These are phyloP conservation scores for Podospora fimiseda DNA, from an alignment of 495 filamentous ascomycete genomes.

Conservation along the genomic window DNA sequence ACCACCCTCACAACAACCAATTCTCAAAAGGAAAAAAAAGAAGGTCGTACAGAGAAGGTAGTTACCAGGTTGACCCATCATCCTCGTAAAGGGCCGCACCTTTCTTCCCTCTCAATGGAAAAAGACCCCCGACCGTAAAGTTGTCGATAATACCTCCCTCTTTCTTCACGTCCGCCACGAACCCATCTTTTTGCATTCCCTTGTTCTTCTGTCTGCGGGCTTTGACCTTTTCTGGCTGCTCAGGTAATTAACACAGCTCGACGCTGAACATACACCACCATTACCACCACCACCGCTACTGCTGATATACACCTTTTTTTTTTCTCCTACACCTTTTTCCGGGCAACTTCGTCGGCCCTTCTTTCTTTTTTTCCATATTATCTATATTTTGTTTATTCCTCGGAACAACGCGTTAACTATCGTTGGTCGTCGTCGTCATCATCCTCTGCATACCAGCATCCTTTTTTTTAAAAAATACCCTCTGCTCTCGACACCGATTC, in stretches of 20 bases:
- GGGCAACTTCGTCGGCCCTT: not conserved
- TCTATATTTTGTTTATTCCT: not conserved
- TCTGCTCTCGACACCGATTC: not conserved
- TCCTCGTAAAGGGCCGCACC: constrained; percentile 14
- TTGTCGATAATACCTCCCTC: not conserved
- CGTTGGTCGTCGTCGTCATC: not conserved
- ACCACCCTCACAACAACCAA: too few species aligned
- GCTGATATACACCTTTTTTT: not conserved
- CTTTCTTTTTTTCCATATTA: not conserved
- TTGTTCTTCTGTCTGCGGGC: constrained; percentile 3
- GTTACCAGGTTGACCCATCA: too few species aligned
- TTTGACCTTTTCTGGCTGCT: not conserved
- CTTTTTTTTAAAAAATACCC: not conserved
- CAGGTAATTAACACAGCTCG: constrained; percentile 6
- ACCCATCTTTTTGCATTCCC: not conserved
- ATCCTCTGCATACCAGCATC: not conserved
- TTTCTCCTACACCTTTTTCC: not conserved
- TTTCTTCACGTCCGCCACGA: not conserved
- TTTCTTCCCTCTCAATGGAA: constrained; percentile 17
- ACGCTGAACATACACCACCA: too few species aligned
- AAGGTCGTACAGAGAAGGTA: too few species aligned
- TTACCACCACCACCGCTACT: constrained; percentile 7
- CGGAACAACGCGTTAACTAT: constrained; percentile 5
- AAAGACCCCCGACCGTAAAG: constrained; percentile 9
- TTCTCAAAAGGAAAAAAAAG: too few species aligned